Percentiles rank a stretch among this genome's conserved stretches.
These are phyloP conservation scores for Fusarium subglutinans DNA, from an alignment of 2,329 filamentous ascomycete genomes.

Conservation along the genomic window DNA sequence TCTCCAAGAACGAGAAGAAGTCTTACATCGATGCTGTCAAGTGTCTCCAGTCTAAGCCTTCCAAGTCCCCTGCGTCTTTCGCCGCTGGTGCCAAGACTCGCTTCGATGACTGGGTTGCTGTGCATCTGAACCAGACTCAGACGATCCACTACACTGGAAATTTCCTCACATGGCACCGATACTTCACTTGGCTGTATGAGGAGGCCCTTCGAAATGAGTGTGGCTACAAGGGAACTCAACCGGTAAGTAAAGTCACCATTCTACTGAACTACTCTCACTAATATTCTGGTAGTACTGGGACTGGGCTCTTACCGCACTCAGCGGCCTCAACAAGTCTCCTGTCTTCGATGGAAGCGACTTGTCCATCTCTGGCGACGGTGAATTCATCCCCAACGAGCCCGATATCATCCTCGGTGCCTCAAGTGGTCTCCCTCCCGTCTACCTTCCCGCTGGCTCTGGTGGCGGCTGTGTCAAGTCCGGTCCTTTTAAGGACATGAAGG, in stretches of 20 bases:
- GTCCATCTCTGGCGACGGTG: constrained; percentile 58
- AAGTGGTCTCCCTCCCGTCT: constrained; percentile 39
- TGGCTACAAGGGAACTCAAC: constrained; percentile 52
- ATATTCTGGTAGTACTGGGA: constrained; percentile 54
- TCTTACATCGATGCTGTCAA: constrained; percentile 57
- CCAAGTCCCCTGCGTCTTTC: constrained; percentile 45
- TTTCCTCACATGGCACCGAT: constrained; percentile 47
- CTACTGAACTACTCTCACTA: neutral
- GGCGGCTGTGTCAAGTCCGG: constrained; percentile 64
- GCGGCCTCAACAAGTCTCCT: constrained; percentile 51
- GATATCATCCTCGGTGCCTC: constrained; percentile 40
- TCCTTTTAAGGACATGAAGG: constrained; percentile 56
- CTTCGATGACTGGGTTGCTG: constrained; percentile 61
- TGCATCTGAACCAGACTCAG: constrained; percentile 58
- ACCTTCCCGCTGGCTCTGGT: constrained; percentile 58
- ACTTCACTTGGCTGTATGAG: constrained; percentile 47
- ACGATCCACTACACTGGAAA: constrained; percentile 54
- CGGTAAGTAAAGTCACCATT: constrained; percentile 36
- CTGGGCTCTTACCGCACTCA: constrained; percentile 52
- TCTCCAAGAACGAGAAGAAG: constrained; percentile 40
- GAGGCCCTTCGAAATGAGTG: constrained; percentile 46
- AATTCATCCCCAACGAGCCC: constrained; percentile 33
- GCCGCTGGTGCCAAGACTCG: constrained; percentile 55
- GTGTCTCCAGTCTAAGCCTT: constrained; percentile 53
- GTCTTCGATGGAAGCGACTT: constrained; percentile 60